Evolutionary conservation across 371 early-diverging fungal species (phyloP).

Genomic region (Circinella umbellata): DNA sequence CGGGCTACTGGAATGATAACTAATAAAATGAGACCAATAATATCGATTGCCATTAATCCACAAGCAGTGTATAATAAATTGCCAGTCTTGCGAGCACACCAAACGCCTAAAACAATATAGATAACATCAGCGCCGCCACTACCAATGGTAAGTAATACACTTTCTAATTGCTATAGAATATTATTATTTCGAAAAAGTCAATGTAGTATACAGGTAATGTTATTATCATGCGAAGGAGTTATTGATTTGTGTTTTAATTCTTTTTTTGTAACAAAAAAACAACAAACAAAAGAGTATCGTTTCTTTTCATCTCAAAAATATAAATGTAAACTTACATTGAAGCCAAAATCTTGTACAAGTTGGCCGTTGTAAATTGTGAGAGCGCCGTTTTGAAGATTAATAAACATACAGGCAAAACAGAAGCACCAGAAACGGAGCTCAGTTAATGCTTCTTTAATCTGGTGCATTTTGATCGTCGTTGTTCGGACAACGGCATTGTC

Average conservation of each 20-base stretch:
- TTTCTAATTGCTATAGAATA: constrained; percentile 30
- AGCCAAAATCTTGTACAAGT: constrained; percentile 38
- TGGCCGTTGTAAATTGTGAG: constrained; percentile 39
- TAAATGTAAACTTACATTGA: constrained; percentile 28
- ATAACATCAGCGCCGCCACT: constrained; percentile 35
- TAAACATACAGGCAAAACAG: constrained; percentile 31
- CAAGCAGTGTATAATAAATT: constrained; percentile 30
- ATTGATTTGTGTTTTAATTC: too few relatives aligned
- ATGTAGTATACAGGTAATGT: neutral
- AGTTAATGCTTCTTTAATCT: constrained; percentile 40
- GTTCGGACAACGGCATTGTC: constrained; percentile 44
- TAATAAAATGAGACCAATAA: constrained; percentile 38
- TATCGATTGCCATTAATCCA: constrained; percentile 30
- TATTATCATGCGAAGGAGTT: too few relatives aligned
- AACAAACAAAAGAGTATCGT: too few relatives aligned
- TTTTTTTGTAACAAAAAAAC: too few relatives aligned
- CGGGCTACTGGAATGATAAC: constrained; percentile 32
- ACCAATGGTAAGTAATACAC: constrained; percentile 35
- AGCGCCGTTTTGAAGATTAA: constrained; percentile 45
- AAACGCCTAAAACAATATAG: constrained; percentile 30
- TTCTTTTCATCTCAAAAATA: too few relatives aligned
- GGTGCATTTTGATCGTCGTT: constrained; percentile 30
- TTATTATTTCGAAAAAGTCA: neutral
- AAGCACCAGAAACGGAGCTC: constrained; percentile 41
- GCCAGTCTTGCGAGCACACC: constrained; percentile 20